Evolutionary conservation across 305 asterid species (phyloP).

Genomic region (Andrographis paniculata): DNA sequence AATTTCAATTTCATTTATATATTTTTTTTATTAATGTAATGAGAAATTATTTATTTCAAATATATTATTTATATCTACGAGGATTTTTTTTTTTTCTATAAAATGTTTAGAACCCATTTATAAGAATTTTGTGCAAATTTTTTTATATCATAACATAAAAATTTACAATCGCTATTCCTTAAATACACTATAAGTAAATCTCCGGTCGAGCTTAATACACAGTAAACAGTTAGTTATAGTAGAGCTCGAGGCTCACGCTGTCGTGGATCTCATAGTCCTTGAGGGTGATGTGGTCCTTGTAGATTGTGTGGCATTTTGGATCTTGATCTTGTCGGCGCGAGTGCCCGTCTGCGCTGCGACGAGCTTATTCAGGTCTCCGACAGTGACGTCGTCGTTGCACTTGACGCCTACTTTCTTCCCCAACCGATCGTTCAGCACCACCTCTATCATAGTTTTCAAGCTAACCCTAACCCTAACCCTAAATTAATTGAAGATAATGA

Average conservation of each 20-base stretch:
- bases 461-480: constrained; percentile 43
- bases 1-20: no score
- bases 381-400: constrained; percentile 70
- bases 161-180: no score
- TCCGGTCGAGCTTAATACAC: no score
- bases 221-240: constrained; percentile 64
- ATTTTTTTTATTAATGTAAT: no score
- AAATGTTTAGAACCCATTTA: no score
- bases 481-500: no score
- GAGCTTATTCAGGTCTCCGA: constrained; percentile 68
- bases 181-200: no score
- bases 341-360: constrained; percentile 78
- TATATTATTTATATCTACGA: no score
- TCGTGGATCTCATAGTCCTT: constrained; percentile 82
- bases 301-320: constrained; percentile 69
- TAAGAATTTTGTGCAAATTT: no score
- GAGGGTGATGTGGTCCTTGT: constrained; percentile 83
- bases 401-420: constrained; percentile 95
- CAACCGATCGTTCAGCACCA: constrained; percentile 81
- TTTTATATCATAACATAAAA: no score
- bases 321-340: constrained; percentile 56
- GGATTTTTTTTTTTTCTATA: no score
- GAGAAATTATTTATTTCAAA: no score
- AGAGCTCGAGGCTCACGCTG: constrained; percentile 68
- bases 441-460: constrained; percentile 81